Evolutionary conservation across 768 basidiomycete genomes (phyloP), one percentile per base, ranked within the genome.

Genomic region (Calocera viscosa): DNA sequence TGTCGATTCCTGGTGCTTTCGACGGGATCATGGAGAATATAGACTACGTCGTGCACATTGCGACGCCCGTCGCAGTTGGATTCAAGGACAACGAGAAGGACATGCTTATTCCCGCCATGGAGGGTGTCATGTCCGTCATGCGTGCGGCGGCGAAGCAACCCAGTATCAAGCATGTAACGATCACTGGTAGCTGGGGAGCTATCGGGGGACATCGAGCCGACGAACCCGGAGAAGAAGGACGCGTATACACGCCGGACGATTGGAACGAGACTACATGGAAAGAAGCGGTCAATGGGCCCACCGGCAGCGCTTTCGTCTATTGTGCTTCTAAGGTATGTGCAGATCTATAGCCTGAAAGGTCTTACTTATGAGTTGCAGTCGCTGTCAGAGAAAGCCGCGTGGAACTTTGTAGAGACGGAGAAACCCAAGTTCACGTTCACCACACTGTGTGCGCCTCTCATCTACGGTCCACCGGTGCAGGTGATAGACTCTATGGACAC

Each of bases 101-200:
- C 30, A 34, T 72, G 39, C 63, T 72, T 14, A 40, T 66, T 17
- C 74, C 74, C 5, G 74, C 74, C 7, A 68, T 73, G 33, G 49
- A 69, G 34, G 73, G 74, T 3, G 72, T 70, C 1, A 65, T 66
- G 43, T 64, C 63, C 33, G 66, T 74, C 64, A 64, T 74, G 28
- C 39, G 64, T 28, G 66, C 72, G 3, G 63, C 66, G 66, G n/a
- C 67, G 14, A 43, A 65, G 35, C 26, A 66, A 19, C 70, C 71
- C 2, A 65, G 38, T 1, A 67, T 75, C 63, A 72, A 73, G 68
- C 71, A 71, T 35, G 67, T 74, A 49, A 71, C 74, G 3, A 53
- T 74, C 40, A 74, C 72, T 22, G 67, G 70, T 30, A 73, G 71
- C 65, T 71, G 71, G 64, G 72, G 64, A 16, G 64, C 72, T 30